Evolutionary conservation across 2,329 filamentous ascomycete genomes (phyloP).

Genomic region (Penicillium sumatraense): DNA sequence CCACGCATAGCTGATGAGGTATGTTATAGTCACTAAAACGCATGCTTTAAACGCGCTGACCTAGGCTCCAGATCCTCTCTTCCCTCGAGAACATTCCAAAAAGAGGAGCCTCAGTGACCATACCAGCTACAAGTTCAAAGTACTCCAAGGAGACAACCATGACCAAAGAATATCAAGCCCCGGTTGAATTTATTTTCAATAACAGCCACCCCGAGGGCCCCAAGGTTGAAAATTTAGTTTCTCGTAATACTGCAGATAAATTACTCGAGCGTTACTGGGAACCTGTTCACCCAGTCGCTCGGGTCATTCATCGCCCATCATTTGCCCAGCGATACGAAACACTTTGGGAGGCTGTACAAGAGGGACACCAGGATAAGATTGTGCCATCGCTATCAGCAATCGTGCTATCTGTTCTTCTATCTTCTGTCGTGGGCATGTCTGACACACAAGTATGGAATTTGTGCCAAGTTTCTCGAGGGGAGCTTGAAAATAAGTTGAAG

Average conservation of each 20-base stretch:
- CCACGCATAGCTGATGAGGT: slow-evolving; percentile 9
- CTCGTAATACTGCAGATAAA: neutral
- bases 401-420: neutral
- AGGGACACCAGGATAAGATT: neutral
- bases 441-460: neutral
- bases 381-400: neutral
- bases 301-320: slow-evolving; percentile 3
- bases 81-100: slow-evolving; percentile 3
- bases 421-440: neutral
- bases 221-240: neutral
- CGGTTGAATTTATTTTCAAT: neutral
- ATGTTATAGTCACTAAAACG: neutral
- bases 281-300: slow-evolving; percentile 3
- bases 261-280: slow-evolving; percentile 2
- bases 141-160: neutral
- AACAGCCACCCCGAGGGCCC: neutral
- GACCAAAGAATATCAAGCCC: neutral
- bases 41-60: neutral
- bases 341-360: slow-evolving; percentile 2
- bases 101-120: neutral
- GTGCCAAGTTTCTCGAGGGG: neutral
- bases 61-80: neutral
- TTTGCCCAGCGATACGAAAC: slow-evolving; percentile 10
- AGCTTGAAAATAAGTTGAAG: neutral
- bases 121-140: neutral